phyloP scores from a whole-genome alignment of 2,329 filamentous ascomycete species.

The Lachnellula suecica region DNA sequence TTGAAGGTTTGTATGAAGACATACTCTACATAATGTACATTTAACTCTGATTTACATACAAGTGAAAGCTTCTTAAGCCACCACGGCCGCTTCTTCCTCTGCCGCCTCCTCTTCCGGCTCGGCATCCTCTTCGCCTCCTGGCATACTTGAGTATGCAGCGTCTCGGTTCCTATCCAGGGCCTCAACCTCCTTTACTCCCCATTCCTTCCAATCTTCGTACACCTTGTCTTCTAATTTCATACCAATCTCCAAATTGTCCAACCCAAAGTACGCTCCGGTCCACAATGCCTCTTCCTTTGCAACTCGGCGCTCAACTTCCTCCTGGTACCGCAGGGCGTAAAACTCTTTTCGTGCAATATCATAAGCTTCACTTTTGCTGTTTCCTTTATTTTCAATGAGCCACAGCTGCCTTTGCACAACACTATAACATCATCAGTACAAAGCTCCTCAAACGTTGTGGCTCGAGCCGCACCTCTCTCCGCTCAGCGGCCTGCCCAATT shows the following conservation, averaged over 20 bases:
- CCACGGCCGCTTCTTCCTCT: neutral
- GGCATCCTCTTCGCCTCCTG: constrained; percentile 35
- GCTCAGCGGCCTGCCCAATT: constrained; percentile 73
- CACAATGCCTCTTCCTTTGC: constrained; percentile 84
- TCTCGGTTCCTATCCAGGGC: constrained; percentile 40
- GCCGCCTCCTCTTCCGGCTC: constrained; percentile 9
- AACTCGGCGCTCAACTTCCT: constrained; percentile 80
- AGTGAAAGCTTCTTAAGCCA: neutral
- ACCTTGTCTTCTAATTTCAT: constrained; percentile 78
- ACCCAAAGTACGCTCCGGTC: constrained; percentile 87
- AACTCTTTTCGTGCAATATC: constrained; percentile 87
- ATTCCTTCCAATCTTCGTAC: constrained; percentile 83
- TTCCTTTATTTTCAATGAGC: constrained; percentile 67
- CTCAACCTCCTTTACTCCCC: constrained; percentile 58
- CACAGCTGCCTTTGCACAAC: constrained; percentile 90
- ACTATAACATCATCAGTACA: constrained; percentile 46
- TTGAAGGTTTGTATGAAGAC: neutral
- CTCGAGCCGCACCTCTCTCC: constrained; percentile 70
- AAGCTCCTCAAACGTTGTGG: neutral
- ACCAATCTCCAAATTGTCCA: constrained; percentile 69
- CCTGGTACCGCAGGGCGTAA: constrained; percentile 77
- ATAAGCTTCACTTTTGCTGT: constrained; percentile 71
- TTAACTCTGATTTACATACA: neutral
- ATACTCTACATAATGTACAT: constrained; percentile 2
- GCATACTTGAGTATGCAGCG: constrained; percentile 44